Evolutionary conservation across 202 grass and related monocot genomes (phyloP).

Genomic region (Zoysia matrella): DNA sequence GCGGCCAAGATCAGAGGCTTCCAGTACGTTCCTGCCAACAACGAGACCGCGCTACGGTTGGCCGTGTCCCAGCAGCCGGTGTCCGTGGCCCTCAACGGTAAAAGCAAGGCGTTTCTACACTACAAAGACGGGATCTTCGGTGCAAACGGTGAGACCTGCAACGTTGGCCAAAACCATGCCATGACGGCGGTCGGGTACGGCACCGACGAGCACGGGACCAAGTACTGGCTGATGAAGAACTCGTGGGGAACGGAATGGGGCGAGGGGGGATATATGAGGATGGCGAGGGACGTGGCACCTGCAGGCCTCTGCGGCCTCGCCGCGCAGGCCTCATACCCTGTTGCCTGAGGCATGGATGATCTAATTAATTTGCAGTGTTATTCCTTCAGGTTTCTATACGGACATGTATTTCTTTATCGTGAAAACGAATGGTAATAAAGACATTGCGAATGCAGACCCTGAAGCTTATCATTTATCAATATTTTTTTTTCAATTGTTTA

Average conservation of each 20-base stretch:
- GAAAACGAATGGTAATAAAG: too few species aligned
- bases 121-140: neutral
- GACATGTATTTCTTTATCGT: too few species aligned
- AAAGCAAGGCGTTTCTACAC: neutral
- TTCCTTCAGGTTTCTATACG: too few species aligned
- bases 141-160: neutral
- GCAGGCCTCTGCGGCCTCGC: neutral
- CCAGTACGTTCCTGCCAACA: slow-evolving; percentile 16
- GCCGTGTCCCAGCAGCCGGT: slow-evolving; percentile 45
- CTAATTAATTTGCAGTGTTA: too few species aligned
- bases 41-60: slow-evolving; percentile 27
- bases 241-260: slow-evolving; percentile 20
- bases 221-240: slow-evolving; percentile 31
- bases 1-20: slow-evolving; percentile 18
- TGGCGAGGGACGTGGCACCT: slow-evolving; percentile 11
- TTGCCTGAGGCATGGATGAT: neutral
- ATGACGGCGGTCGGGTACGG: slow-evolving; percentile 38
- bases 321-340: slow-evolving; percentile 18
- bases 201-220: slow-evolving; percentile 16
- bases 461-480: too few species aligned
- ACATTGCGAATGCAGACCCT: too few species aligned
- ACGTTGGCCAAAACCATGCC: slow-evolving; percentile 22
- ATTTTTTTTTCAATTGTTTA: too few species aligned
- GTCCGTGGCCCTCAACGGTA: neutral
- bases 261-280: slow-evolving; percentile 33